Evolutionary conservation across 192 early-diverging fungal species (phyloP), one percentile per base, ranked within the genome.

Genomic region (Thoreauomyces humboldtii): DNA sequence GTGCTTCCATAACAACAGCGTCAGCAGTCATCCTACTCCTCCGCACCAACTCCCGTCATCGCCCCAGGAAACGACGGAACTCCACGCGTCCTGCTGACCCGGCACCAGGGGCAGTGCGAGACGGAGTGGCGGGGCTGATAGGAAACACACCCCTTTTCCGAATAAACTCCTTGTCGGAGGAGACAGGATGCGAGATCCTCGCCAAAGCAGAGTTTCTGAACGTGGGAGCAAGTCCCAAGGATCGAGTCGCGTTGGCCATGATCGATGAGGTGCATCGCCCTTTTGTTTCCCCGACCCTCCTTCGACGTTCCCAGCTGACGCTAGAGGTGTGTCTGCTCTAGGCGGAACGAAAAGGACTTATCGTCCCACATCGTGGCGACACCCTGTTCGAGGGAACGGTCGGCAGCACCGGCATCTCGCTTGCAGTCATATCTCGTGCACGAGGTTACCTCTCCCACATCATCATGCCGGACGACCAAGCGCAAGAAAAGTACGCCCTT

Each of bases 391-490:
- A 98, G 61, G 95, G 95, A 29, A 99, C 96, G 0, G 92, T 94
- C 11, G 96, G 96, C 5, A 92, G 89, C 1, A 99, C 96, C 0
- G 96, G 96, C 2, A 96, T 99, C 32, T 92, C 94, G 2, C 79
- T 99, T 33, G 95, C 96, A 2, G 88, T 90, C 76, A 88, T 98
- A 37, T 86, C 90, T 15, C 81, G 86, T 15, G 95, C 95, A 0
- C 87, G 85, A 33, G 95, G 96, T 11, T 98, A 99, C 72, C 76
- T 81, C 43, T 92, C 91, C 69, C 91, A 93, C 74, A 97, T 99
- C 47, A 89, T 98, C 9, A 92, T 99, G 91, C 95, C 94, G 32
- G 92, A 94, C 73, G 96, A 98, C 68, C 87, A 89, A 66, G 92
- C 94, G 1, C 50, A 80, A 9, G 96, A 98, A 58, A 98, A 98